Evolutionary conservation across 768 basidiomycete species (phyloP), one percentile per base, ranked within the genome.

Genomic region (Hygrophoropsis aurantiaca): DNA sequence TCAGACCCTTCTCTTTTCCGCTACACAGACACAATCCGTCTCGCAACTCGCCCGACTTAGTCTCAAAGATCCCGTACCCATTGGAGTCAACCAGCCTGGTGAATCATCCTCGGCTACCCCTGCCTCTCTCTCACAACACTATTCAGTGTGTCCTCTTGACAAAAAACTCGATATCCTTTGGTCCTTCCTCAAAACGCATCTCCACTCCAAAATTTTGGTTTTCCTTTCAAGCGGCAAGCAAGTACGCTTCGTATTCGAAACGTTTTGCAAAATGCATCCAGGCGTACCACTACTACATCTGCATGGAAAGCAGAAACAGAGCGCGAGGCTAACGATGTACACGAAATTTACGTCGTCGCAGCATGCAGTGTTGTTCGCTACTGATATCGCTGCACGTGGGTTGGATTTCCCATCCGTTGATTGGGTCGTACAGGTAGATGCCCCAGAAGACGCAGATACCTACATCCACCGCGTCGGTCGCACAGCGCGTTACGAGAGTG

Each of bases 391-490:
- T 27, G 92, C 95, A 4, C 84, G 95, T 48, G 95, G 95, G 1
- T 74, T 98, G 47, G 95, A 99, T 68, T 99, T 99, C 68, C 95
- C 97, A 4, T 79, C 89, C 0, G 85, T 99, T 18, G 91, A 97
- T 65, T 98, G 95, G 95, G 95, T 99, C 2, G 62, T 99, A 23
- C 95, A 99, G 63, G 71, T 94, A 11, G 95, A 99, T 65, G 91
- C 90, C 3, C 95, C 95, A 0, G 95, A 99, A 68, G 95, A 99
- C 59, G 92, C 87, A 5, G 94, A 97, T 40, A 99, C 94, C 10
- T 97, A 99, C 64, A 92, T 99, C 33, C 95, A 99, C 64, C 84
- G 95, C 24, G 94, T 99, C 2, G 95, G 95, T 0, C 78, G 95
- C 38, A 99, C 95, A 13, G 95, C 95, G 37, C 74, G 95, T 40